A percentile compares a stretch with the other conserved stretches of the same genome.
Evolutionary conservation across 495 filamentous ascomycete species (phyloP).

Genomic region (Tricharina praecox): DNA sequence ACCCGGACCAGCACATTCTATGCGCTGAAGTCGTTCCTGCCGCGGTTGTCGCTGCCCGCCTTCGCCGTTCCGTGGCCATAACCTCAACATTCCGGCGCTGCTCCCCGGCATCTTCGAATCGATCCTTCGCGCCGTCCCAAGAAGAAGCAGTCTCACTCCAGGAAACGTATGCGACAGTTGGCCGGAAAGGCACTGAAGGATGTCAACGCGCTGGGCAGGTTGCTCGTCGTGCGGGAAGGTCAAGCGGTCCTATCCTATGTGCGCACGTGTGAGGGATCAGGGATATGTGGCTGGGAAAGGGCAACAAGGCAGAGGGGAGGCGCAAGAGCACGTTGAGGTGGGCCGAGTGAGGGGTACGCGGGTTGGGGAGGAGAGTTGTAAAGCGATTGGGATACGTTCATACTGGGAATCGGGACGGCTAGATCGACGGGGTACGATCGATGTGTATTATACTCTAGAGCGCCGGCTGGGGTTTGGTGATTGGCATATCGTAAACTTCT

Average conservation of each 20-base stretch:
- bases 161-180: slow-evolving; percentile 81
- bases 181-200: slow-evolving; percentile 89
- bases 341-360: not conserved
- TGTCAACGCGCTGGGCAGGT: slow-evolving; percentile 58
- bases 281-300: slow-evolving; percentile 27
- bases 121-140: slow-evolving; percentile 88
- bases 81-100: slow-evolving; percentile 40
- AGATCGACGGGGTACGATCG: not conserved
- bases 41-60: slow-evolving; percentile 29
- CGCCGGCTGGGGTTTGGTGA: too few relatives aligned
- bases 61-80: slow-evolving; percentile 39
- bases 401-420: too few relatives aligned
- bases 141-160: slow-evolving; percentile 96
- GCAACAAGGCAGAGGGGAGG: not conserved
- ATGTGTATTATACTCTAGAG: too few relatives aligned
- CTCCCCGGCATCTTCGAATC: slow-evolving; percentile 77
- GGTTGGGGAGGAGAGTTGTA: not conserved
- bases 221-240: slow-evolving; percentile 74
- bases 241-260: slow-evolving; percentile 77
- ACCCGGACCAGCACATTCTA: slow-evolving; percentile 23
- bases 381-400: not conserved
- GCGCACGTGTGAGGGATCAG: slow-evolving; percentile 59
- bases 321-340: not conserved
- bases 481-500: too few relatives aligned
- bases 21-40: slow-evolving; percentile 29